These are phyloP conservation scores for Quercus dentata DNA, from an alignment of 306 rosid species.

Conservation along the genomic window DNA sequence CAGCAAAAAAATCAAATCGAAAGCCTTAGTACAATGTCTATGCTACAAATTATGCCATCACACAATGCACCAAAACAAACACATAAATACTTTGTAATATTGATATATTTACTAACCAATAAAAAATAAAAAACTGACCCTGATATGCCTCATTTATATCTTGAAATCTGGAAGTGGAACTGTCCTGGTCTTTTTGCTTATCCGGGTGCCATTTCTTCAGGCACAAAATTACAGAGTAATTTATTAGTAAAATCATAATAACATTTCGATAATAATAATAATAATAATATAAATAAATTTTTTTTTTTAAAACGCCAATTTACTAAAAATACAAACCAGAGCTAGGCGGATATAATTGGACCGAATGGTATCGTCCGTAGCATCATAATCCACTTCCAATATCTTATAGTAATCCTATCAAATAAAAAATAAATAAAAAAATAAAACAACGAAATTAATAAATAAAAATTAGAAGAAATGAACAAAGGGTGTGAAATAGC, in stretches of 20 bases:
- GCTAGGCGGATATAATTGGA: conserved; percentile 91
- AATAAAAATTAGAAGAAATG: neutral
- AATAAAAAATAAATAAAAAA: too few relatives aligned
- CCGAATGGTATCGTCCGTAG: conserved; percentile 75
- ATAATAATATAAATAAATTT: neutral
- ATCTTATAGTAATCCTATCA: conserved; percentile 82
- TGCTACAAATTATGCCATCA: too few relatives aligned
- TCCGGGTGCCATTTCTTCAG: conserved; percentile 96
- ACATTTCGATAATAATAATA: neutral
- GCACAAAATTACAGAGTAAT: neutral
- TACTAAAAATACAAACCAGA: conserved; percentile 50
- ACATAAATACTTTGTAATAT: neutral
- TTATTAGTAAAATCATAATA: neutral
- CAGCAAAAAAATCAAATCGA: neutral
- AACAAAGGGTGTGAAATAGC: neutral
- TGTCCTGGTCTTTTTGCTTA: conserved; percentile 64
- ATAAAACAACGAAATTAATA: neutral
- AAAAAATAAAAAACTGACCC: conserved; percentile 29
- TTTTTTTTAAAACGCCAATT: neutral
- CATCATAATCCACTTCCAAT: conserved; percentile 90
- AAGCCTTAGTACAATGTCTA: neutral
- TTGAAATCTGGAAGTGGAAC: conserved; percentile 74
- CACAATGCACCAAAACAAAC: neutral
- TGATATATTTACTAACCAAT: neutral
- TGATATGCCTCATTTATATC: conserved; percentile 92